Evolutionary conservation across 1,284 basidiomycete genomes (phyloP).

Genomic region (Neolentinus lepideus): DNA sequence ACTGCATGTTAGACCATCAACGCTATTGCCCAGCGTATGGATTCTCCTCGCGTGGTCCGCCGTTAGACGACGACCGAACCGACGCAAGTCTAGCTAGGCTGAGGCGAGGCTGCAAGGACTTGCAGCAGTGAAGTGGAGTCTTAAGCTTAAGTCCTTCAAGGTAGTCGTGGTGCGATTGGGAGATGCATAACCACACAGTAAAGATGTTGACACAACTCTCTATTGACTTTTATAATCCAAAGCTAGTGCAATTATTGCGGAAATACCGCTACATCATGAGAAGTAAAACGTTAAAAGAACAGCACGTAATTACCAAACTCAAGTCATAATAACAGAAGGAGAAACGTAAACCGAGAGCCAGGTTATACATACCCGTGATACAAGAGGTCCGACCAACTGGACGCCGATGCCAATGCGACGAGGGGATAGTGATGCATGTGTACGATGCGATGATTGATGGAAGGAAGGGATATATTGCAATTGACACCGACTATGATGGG

Average conservation of each 20-base stretch:
- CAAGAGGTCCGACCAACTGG: background rate
- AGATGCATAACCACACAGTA: too few species aligned
- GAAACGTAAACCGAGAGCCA: background rate
- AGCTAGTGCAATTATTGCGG: background rate
- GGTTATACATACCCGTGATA: background rate
- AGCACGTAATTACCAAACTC: background rate
- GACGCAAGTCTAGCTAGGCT: too few species aligned
- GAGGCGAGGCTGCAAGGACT: too few species aligned
- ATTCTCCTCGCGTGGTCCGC: too few species aligned
- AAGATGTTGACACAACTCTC: too few species aligned
- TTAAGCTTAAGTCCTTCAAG: too few species aligned
- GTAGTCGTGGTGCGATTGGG: too few species aligned
- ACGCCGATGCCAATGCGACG: background rate
- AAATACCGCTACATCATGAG: background rate
- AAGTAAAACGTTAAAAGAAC: background rate
- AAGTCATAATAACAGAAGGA: background rate
- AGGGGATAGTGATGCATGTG: background rate
- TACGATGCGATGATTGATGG: background rate
- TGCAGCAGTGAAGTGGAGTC: too few species aligned
- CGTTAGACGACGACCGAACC: too few species aligned
- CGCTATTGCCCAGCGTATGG: too few species aligned
- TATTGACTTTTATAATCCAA: background rate
- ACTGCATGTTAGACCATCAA: too few species aligned
- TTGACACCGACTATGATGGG: background rate
- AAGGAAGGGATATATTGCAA: constrained; percentile 1